These are phyloP conservation scores for Alternaria novae-zelandiae DNA, from an alignment of 2,329 filamentous ascomycete species.

Conservation along the genomic window DNA sequence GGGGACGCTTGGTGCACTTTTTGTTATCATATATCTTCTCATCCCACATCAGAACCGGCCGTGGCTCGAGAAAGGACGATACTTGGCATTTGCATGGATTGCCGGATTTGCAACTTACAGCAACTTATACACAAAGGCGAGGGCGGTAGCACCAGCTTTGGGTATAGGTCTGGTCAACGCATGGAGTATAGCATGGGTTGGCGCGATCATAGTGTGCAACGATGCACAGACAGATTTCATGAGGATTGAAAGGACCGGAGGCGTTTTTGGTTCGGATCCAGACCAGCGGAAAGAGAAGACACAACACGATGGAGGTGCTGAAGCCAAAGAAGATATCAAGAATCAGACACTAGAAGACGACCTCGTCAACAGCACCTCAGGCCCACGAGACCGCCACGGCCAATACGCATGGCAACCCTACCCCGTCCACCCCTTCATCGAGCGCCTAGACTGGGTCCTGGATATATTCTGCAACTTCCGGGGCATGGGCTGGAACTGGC, in stretches of 20 bases:
- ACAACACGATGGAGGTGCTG: background rate
- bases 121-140: slow-evolving; percentile 55
- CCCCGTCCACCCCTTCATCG: slow-evolving; percentile 53
- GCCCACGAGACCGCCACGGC: slow-evolving; percentile 40
- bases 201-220: slow-evolving; percentile 60
- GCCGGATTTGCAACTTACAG: slow-evolving; percentile 53
- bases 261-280: slow-evolving; percentile 21
- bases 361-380: slow-evolving; percentile 22
- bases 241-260: slow-evolving; percentile 58
- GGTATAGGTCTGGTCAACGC: slow-evolving; percentile 61
- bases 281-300: slow-evolving; percentile 1
- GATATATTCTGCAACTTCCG: slow-evolving; percentile 65
- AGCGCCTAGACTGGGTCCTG: slow-evolving; percentile 64
- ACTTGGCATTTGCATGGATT: slow-evolving; percentile 54
- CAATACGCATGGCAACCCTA: slow-evolving; percentile 62
- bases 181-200: slow-evolving; percentile 63
- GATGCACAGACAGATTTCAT: slow-evolving; percentile 63
- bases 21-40: slow-evolving; percentile 58
- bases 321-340: background rate
- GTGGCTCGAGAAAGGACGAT: slow-evolving; percentile 51
- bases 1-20: slow-evolving; percentile 45
- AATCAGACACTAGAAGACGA: slow-evolving; percentile 2
- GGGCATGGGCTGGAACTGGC: slow-evolving; percentile 67
- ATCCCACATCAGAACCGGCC: slow-evolving; percentile 55
- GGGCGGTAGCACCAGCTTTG: slow-evolving; percentile 60